A percentile compares a stretch with the other conserved stretches of the same genome.
Conservation (phyloP, 1,139 yeast species). For the Kodamaea fungicola region DNA sequence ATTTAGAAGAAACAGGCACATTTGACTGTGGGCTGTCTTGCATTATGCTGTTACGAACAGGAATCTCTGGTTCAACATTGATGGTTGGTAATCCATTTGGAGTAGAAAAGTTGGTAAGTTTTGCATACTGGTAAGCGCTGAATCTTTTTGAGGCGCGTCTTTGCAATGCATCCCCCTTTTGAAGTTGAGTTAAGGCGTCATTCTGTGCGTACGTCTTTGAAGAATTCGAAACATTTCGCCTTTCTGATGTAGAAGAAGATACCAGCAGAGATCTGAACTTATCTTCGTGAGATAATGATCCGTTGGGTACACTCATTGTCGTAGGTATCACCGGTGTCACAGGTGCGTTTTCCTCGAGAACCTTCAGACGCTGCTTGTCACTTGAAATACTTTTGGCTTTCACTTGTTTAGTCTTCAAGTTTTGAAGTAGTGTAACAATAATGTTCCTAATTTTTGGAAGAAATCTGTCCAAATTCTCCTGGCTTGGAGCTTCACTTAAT, state of each 20-base stretch:
- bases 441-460: slow-evolving; percentile 85
- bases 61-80: slow-evolving; percentile 4
- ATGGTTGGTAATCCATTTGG: slow-evolving; percentile 12
- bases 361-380: slow-evolving; percentile 14
- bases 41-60: background rate
- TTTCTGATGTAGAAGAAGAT: background rate
- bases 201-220: slow-evolving; percentile 8
- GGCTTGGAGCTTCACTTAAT: slow-evolving; percentile 80
- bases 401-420: slow-evolving; percentile 74
- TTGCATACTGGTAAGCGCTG: slow-evolving; percentile 90
- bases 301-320: slow-evolving; percentile 1
- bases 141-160: slow-evolving; percentile 90
- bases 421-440: slow-evolving; percentile 76
- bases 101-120: slow-evolving; percentile 54
- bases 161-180: slow-evolving; percentile 76
- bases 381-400: slow-evolving; percentile 39
- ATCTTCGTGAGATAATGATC: background rate
- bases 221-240: slow-evolving; percentile 1
- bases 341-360: background rate
- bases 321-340: slow-evolving; percentile 1
- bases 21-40: background rate
- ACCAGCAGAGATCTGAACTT: background rate
- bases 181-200: slow-evolving; percentile 72
- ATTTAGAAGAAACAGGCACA: slow-evolving; percentile 4
- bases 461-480: slow-evolving; percentile 73